Base-by-base conservation (phyloP, 331 rosid genomes). In the Erythrophleum ivorense region DNA sequence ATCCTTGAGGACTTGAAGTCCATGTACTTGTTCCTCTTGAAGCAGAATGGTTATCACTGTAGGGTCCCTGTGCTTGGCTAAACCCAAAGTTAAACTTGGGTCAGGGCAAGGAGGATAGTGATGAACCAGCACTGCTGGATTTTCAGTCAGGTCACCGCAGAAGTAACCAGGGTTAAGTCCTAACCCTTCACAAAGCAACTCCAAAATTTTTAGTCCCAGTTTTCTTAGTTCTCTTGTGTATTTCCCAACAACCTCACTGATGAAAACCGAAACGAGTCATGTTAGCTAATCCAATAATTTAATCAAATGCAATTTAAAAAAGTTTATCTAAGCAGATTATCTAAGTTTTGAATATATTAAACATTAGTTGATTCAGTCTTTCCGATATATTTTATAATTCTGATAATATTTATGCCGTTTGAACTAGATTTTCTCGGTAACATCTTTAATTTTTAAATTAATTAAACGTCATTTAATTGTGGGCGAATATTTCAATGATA, bases 91-190 rank as follows among this genome's bases (percentile, higher is more conserved):
- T 78, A 91, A 48, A 68, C 89, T 81, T 71, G 94, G 94, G 11
- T 93, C 89, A 5, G 94, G 98, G 49, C 98, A 93, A 1, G 92
- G 88, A 9, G 98, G 98, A 76, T 90, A 93, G 19, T 85, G 85
- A 82, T 93, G 90, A 41, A 66, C 77, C 69, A 88, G 5, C 63
- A 93, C 3, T 3, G 48, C 7, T 21, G 92, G 88, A 60, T 80
- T 82, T 34, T 77, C 86, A 73, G 77, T 73, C 2, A 83, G 81
- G 19, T 74, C 92, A 18, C 84, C 91, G 11, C 34, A 1, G 19
- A 92, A 91, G 72, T 74, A 88, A 29, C 60, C 78, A 5, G 41
- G 62, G 16, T 50, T 29, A 1, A 87, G 58, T 15, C 92, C 89
- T 66, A 91, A 80, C 29, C 92, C 95, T 81, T 86, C 87, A 82